Conservation (phyloP, 2,329 filamentous ascomycete species). For the Orbilia oligospora region DNA sequence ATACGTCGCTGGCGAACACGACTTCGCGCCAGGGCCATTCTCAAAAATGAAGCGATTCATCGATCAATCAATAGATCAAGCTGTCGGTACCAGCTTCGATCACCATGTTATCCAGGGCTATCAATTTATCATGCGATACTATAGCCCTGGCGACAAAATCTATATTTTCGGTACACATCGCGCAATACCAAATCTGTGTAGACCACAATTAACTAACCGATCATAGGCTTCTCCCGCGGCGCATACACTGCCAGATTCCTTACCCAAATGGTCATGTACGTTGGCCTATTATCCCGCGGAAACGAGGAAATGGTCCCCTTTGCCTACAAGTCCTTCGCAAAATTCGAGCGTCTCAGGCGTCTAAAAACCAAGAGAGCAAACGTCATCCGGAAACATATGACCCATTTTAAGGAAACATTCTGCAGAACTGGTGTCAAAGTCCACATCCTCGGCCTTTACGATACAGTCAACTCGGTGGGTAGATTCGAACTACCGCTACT, state of each 20-base stretch:
- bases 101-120: conserved; percentile 72
- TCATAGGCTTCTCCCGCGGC: conserved; percentile 77
- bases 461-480: conserved; percentile 85
- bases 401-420: conserved; percentile 84
- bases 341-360: conserved; percentile 72
- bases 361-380: conserved; percentile 56
- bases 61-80: conserved; percentile 81
- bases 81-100: conserved; percentile 75
- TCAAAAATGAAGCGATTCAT: conserved; percentile 77
- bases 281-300: conserved; percentile 82
- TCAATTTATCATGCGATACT: conserved; percentile 80
- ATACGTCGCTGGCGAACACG: conserved; percentile 72
- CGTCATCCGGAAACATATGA: conserved; percentile 74
- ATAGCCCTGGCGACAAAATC: conserved; percentile 71
- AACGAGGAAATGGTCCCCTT: conserved; percentile 89
- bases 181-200: conserved; percentile 74
- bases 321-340: conserved; percentile 84
- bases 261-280: conserved; percentile 86
- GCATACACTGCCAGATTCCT: conserved; percentile 81
- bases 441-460: conserved; percentile 82
- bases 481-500: conserved; percentile 77
- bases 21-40: conserved; percentile 57
- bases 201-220: conserved; percentile 1
- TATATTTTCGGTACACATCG: conserved; percentile 56
- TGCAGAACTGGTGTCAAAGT: conserved; percentile 81